Evolutionary conservation across 208 protist species (phyloP), one percentile per base, ranked within the genome.

Genomic region (Acanthamoeba royreba): DNA sequence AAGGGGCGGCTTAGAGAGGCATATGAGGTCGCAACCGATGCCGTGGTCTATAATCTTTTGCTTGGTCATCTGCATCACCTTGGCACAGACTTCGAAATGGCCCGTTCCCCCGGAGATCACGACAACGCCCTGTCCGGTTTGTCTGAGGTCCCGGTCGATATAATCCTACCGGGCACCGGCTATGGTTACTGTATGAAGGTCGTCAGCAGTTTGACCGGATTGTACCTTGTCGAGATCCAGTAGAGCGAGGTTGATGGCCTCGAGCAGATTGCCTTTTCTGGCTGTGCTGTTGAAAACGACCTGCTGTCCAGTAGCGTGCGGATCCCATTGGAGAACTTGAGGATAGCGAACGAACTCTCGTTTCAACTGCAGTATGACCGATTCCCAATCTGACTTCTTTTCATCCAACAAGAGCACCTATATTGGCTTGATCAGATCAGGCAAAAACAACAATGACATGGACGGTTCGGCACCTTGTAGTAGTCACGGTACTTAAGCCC

Each of bases 1-100:
- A 11, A 97, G 69, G 17, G 97, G 97, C 52, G 94, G 96, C 1
- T 69, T 93, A 17, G 74, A 81, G 72, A 98, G 53, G 79, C 95
- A 97, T 35, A 98, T 79, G n/a, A 98, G 35, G 93, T 98, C 97
- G 45, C 91, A 96, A 28, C 97, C 96, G 74, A 97, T 94, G 74
- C 97, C 97, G 79, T 97, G 96, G 86, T 98, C 97, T 49, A 97
- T 96, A 94, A 98, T 97, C 74, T 96, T 94, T 40, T 97, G 96
- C 93, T 97, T 97, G 33, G 95, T 97, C 11, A 97, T 28, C 43
- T 96, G 63, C 91, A 85, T 94, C 13, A 97, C 52, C 35, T 94
- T 53, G 42, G 69, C 38, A 55, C 96, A 94, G 33, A 97, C 97
- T 33, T 97, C 94, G 72, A 96, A 97, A 25, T 95, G 81, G n/a